Percentiles rank a stretch among this genome's conserved stretches.
Conservation (phyloP, 108 stramenopile genomes). For the Pseudonitzschia pungens region DNA sequence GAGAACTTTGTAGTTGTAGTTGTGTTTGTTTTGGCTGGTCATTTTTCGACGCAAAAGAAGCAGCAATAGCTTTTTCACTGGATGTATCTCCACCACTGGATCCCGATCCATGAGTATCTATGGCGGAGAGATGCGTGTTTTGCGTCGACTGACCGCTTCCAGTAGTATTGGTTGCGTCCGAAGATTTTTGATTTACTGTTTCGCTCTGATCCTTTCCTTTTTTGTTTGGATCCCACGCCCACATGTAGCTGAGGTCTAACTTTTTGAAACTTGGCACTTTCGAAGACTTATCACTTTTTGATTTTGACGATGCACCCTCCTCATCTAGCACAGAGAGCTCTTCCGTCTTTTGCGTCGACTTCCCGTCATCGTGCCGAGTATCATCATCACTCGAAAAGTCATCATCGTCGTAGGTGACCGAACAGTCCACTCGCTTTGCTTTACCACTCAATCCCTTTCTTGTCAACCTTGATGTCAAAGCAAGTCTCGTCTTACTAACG, state of each 20-base stretch:
- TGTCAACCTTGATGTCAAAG: slow-evolving; percentile 11
- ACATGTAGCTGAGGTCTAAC: slow-evolving; percentile 84
- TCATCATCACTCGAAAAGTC: slow-evolving; percentile 30
- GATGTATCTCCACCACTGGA: background rate
- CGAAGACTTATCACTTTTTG: slow-evolving; percentile 5
- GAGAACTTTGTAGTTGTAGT: background rate
- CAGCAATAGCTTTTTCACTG: background rate
- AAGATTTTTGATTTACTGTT: slow-evolving; percentile 10
- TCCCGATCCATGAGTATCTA: slow-evolving; percentile 7
- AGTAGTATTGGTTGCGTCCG: slow-evolving; percentile 15
- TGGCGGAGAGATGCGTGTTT: background rate
- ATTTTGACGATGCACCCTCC: background rate
- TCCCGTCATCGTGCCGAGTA: slow-evolving; percentile 18
- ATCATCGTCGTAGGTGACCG: slow-evolving; percentile 22
- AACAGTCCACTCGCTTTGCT: slow-evolving; percentile 42
- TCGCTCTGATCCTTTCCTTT: slow-evolving; percentile 24
- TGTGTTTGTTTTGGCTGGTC: background rate
- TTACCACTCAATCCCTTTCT: slow-evolving; percentile 38
- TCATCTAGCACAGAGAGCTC: background rate
- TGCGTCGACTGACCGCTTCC: slow-evolving; percentile 3
- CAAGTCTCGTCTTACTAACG: slow-evolving; percentile 13
- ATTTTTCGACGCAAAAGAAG: background rate
- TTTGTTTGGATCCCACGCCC: slow-evolving; percentile 76
- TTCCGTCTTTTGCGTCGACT: background rate
- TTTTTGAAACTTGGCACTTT: slow-evolving; percentile 54